Conservation (phyloP, 768 basidiomycete genomes). For the Gloeopeniophorella convolvens region DNA sequence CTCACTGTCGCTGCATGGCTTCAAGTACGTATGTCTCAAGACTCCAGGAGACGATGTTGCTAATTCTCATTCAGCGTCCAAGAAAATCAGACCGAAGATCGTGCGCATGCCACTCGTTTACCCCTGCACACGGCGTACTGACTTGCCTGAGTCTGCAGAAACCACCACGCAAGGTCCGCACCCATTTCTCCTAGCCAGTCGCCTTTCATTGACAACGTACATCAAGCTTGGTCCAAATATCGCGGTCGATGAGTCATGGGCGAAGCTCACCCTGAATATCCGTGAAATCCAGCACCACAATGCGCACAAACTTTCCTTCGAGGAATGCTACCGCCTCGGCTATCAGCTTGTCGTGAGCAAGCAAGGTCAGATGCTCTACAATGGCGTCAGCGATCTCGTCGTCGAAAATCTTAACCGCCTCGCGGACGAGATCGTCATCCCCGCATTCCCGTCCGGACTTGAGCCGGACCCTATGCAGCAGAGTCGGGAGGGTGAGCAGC, state of each 20-base stretch:
- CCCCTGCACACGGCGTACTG: conserved; percentile 20
- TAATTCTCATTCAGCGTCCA: conserved; percentile 20
- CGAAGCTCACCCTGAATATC: conserved; percentile 75
- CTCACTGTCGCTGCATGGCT: conserved; percentile 23
- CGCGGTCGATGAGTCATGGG: conserved; percentile 81
- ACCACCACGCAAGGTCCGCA: conserved; percentile 41
- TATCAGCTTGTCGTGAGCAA: conserved; percentile 92
- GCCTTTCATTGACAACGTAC: not conserved
- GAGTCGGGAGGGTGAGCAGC: conserved; percentile 75
- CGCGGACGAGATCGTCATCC: conserved; percentile 68
- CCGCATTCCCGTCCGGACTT: conserved; percentile 73
- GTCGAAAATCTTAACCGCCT: conserved; percentile 77
- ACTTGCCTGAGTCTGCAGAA: conserved; percentile 28
- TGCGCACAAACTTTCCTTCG: conserved; percentile 80
- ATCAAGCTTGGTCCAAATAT: conserved; percentile 65
- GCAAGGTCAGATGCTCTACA: conserved; percentile 79
- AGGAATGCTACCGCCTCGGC: conserved; percentile 90
- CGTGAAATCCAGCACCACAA: conserved; percentile 94
- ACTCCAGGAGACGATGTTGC: not conserved
- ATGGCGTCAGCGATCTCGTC: conserved; percentile 74
- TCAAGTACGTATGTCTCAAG: conserved; percentile 24
- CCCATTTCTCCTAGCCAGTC: not conserved
- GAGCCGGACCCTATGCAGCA: conserved; percentile 63
- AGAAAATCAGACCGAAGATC: conserved; percentile 34
- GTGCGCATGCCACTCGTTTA: conserved; percentile 31